These are phyloP conservation scores for Saccharomyces pastorianus DNA, from an alignment of 1,139 yeast species.

Conservation along the genomic window DNA sequence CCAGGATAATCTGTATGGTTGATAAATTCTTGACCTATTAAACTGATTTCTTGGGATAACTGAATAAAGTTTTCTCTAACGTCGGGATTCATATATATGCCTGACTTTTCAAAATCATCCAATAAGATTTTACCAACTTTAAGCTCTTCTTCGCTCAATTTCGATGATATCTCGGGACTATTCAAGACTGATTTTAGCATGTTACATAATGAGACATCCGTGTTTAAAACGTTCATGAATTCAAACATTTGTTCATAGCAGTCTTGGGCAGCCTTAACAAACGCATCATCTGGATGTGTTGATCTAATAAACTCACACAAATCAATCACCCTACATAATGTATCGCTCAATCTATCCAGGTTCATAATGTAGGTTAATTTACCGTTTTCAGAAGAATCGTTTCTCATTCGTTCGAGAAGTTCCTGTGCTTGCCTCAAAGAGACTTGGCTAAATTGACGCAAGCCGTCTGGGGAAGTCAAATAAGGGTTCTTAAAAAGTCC, in stretches of 20 bases:
- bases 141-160: conserved; percentile 60
- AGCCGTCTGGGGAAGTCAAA: conserved; percentile 61
- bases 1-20: conserved; percentile 23
- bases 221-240: conserved; percentile 86
- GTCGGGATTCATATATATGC: conserved; percentile 65
- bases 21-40: conserved; percentile 74
- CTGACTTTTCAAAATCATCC: conserved; percentile 85
- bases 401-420: conserved; percentile 49
- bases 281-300: conserved; percentile 67
- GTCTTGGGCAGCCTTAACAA: conserved; percentile 74
- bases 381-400: conserved; percentile 41
- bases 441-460: conserved; percentile 55
- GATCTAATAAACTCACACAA: conserved; percentile 88
- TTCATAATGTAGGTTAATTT: conserved; percentile 49
- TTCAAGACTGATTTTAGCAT: conserved; percentile 50
- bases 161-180: conserved; percentile 33
- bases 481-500: conserved; percentile 74
- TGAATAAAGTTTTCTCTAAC: conserved; percentile 66
- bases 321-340: conserved; percentile 86
- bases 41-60: conserved; percentile 72
- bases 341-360: conserved; percentile 79
- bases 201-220: conserved; percentile 65
- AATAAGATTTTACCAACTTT: conserved; percentile 74
- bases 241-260: conserved; percentile 88
- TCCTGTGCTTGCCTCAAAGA: conserved; percentile 57